A percentile compares a stretch with the other conserved stretches of the same genome.
phyloP scores from a whole-genome alignment of 1,139 yeast genomes.

The Yamadazyma trypodendri region DNA sequence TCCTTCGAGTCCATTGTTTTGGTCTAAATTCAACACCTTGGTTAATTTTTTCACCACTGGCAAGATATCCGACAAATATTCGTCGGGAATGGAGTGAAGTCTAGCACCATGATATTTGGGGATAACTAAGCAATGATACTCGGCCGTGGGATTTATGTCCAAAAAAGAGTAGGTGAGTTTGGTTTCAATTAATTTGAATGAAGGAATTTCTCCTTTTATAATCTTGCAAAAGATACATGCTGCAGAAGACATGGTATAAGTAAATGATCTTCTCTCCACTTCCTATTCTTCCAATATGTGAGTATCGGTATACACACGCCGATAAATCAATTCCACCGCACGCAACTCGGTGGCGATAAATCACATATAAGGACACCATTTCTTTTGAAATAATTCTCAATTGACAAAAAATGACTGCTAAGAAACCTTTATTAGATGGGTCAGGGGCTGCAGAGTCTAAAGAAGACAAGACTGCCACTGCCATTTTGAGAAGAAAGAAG shows the following conservation, averaged over 20 bases:
- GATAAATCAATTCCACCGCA: too few relatives aligned
- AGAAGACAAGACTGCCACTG: conserved; percentile 94
- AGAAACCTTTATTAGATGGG: conserved; percentile 46
- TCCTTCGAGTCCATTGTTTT: conserved; percentile 60
- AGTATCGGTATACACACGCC: not conserved
- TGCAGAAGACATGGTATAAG: conserved; percentile 7
- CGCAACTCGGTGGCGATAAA: conserved; percentile 12
- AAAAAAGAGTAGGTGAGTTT: conserved; percentile 76
- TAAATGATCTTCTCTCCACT: not conserved
- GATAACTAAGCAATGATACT: conserved; percentile 83
- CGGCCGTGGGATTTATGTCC: conserved; percentile 88
- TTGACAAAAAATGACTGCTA: conserved; percentile 14
- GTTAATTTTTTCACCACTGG: conserved; percentile 88
- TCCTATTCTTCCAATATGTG: not conserved
- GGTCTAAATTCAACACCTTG: conserved; percentile 62
- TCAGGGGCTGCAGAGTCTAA: conserved; percentile 40
- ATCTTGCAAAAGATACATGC: conserved; percentile 87
- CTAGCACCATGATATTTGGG: conserved; percentile 93
- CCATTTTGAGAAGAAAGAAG: conserved; percentile 95
- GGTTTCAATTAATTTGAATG: conserved; percentile 84
- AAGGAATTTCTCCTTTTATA: conserved; percentile 91
- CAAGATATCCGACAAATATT: conserved; percentile 74
- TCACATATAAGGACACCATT: conserved; percentile 3
- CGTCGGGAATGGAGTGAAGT: conserved; percentile 90
- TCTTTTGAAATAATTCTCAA: not conserved